These are phyloP conservation scores for Colletotrichum sp. DNA, from an alignment of 2,329 filamentous ascomycete genomes.

Conservation along the genomic window DNA sequence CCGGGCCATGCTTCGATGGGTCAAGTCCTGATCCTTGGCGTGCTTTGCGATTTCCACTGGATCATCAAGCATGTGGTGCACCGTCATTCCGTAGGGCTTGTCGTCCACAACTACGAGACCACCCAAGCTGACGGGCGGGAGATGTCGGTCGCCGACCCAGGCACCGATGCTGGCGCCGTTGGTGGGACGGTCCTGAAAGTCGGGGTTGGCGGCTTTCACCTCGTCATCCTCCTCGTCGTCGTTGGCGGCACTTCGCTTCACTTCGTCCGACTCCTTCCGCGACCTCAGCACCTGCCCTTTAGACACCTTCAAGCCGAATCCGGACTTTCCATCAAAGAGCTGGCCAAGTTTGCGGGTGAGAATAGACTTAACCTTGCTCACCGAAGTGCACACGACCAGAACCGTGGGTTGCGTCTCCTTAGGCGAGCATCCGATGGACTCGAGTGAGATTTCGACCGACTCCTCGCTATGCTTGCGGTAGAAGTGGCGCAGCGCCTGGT, in stretches of 20 bases:
- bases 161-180: constrained; percentile 95
- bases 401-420: constrained; percentile 74
- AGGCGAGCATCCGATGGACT: constrained; percentile 73
- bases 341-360: constrained; percentile 71
- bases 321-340: constrained; percentile 66
- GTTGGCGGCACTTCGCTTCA: constrained; percentile 42
- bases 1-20: constrained; percentile 43
- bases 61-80: constrained; percentile 93
- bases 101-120: constrained; percentile 86
- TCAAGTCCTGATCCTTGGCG: constrained; percentile 22
- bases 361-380: constrained; percentile 73
- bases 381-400: constrained; percentile 78
- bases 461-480: constrained; percentile 73
- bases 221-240: constrained; percentile 41
- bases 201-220: constrained; percentile 65
- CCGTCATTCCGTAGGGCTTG: constrained; percentile 90
- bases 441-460: constrained; percentile 79
- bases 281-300: constrained; percentile 71
- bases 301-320: constrained; percentile 74
- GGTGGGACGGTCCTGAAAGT: constrained; percentile 77
- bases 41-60: constrained; percentile 46
- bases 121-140: constrained; percentile 90
- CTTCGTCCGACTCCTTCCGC: constrained; percentile 42
- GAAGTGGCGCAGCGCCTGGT: constrained; percentile 72
- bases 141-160: constrained; percentile 82